Conservation (phyloP, 176 grass and related monocot species). For the Cymbopogon citratus region DNA sequence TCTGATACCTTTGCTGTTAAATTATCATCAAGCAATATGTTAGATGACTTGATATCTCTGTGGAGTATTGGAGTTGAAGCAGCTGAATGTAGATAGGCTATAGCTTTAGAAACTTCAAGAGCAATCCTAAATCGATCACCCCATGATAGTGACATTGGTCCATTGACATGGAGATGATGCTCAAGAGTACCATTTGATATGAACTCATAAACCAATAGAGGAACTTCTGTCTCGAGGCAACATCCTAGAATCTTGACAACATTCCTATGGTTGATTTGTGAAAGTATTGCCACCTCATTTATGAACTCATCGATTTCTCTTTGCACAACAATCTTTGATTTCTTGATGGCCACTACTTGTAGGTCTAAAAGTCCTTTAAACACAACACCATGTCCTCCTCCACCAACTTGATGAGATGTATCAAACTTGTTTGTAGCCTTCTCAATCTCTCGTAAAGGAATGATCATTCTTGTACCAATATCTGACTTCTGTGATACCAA, state of each 20-base stretch:
- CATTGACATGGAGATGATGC: slow-evolving; percentile 36
- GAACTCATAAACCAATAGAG: slow-evolving; percentile 52
- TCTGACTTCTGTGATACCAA: no score
- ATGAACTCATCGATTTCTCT: no score
- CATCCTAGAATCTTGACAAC: slow-evolving; percentile 10
- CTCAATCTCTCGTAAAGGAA: no score
- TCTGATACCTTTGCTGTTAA: slow-evolving; percentile 46
- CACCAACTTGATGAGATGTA: no score
- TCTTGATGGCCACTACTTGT: no score
- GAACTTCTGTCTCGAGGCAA: slow-evolving; percentile 55
- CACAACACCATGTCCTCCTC: no score
- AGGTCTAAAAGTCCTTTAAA: no score
- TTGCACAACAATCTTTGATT: no score
- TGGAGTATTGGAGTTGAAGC: slow-evolving; percentile 37
- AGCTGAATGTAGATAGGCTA: slow-evolving; percentile 47
- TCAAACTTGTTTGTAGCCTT: no score
- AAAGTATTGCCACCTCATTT: no score
- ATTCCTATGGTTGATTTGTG: slow-evolving; percentile 19
- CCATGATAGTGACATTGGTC: slow-evolving; percentile 21
- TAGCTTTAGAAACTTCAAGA: slow-evolving; percentile 31
- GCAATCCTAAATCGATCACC: slow-evolving; percentile 47
- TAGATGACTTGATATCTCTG: slow-evolving; percentile 52
- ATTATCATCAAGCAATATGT: slow-evolving; percentile 39
- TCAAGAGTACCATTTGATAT: slow-evolving; percentile 54
- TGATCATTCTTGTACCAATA: no score